phyloP scores from a whole-genome alignment of 768 basidiomycete species.

The Mycena polygramma region DNA sequence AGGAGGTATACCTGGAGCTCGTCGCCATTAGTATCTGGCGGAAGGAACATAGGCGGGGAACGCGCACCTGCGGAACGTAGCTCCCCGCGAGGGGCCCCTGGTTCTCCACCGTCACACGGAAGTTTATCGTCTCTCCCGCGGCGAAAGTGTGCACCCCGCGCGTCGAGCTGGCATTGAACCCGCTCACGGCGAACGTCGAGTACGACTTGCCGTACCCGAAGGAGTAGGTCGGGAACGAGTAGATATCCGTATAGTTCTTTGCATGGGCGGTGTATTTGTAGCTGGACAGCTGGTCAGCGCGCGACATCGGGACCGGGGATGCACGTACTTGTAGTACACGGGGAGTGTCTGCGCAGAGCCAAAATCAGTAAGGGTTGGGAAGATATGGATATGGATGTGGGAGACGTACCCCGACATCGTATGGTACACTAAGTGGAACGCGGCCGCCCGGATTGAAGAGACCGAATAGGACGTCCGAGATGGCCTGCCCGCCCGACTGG shows the following conservation, averaged over 20 bases:
- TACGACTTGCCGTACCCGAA: slow-evolving; percentile 44
- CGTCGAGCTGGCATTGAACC: slow-evolving; percentile 38
- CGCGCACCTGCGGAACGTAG: slow-evolving; percentile 41
- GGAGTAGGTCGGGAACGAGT: slow-evolving; percentile 35
- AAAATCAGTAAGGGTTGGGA: neutral
- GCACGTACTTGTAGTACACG: slow-evolving; percentile 43
- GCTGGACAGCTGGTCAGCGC: slow-evolving; percentile 9
- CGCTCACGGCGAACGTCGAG: slow-evolving; percentile 37
- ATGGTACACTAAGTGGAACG: slow-evolving; percentile 43
- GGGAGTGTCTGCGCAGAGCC: slow-evolving; percentile 32
- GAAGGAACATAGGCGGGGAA: slow-evolving; percentile 16
- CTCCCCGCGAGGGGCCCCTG: slow-evolving; percentile 40
- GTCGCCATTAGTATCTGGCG: neutral
- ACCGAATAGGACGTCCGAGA: slow-evolving; percentile 45
- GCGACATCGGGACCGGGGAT: no score
- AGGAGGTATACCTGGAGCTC: slow-evolving; percentile 26
- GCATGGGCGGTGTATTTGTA: slow-evolving; percentile 41
- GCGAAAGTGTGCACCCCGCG: slow-evolving; percentile 38
- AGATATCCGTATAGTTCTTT: slow-evolving; percentile 37
- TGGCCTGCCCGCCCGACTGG: slow-evolving; percentile 44
- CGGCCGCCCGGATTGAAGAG: slow-evolving; percentile 44
- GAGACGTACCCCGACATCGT: slow-evolving; percentile 31
- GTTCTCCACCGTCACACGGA: slow-evolving; percentile 40
- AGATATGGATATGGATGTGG: neutral
- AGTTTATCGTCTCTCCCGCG: slow-evolving; percentile 42